Evolutionary conservation across 805 yeast genomes (phyloP).

Genomic region (Ogataea naganishii): DNA sequence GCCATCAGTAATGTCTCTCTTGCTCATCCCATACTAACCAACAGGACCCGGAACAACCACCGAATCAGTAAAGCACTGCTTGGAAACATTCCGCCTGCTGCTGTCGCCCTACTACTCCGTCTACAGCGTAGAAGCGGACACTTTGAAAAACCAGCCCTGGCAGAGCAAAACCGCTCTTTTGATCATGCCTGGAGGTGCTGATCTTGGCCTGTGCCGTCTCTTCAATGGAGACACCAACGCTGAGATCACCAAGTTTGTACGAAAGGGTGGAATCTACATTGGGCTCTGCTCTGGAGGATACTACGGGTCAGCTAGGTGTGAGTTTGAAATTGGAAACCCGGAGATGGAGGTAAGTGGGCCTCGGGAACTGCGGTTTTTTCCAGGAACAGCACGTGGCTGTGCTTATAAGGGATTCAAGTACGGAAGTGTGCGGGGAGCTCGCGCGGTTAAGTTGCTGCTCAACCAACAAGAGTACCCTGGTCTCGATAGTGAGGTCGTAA

Average conservation of each 20-base stretch:
- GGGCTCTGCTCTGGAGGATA: slow-evolving; percentile 98
- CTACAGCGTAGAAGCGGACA: slow-evolving; percentile 51
- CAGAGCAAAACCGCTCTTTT: slow-evolving; percentile 63
- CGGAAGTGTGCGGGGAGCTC: slow-evolving; percentile 68
- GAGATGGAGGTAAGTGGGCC: slow-evolving; percentile 75
- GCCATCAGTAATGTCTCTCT: no score
- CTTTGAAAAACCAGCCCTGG: slow-evolving; percentile 84
- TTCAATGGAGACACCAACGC: slow-evolving; percentile 65
- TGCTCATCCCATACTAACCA: not conserved
- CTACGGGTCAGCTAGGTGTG: slow-evolving; percentile 65
- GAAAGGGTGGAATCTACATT: slow-evolving; percentile 70
- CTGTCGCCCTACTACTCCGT: slow-evolving; percentile 90
- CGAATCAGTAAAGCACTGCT: slow-evolving; percentile 77
- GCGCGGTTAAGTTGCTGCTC: slow-evolving; percentile 41
- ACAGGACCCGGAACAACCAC: slow-evolving; percentile 76
- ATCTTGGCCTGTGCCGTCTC: slow-evolving; percentile 69
- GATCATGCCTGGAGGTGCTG: slow-evolving; percentile 97
- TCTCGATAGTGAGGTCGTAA: slow-evolving; percentile 17
- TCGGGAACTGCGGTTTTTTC: slow-evolving; percentile 74
- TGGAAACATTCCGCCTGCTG: slow-evolving; percentile 64
- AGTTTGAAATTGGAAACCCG: slow-evolving; percentile 73
- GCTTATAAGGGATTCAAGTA: slow-evolving; percentile 77
- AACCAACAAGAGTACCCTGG: slow-evolving; percentile 23
- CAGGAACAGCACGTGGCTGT: slow-evolving; percentile 78
- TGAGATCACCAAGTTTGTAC: slow-evolving; percentile 53